These are phyloP conservation scores for Fagopyrum tataricum DNA, from an alignment of 148 eudicot genomes.

Conservation along the genomic window DNA sequence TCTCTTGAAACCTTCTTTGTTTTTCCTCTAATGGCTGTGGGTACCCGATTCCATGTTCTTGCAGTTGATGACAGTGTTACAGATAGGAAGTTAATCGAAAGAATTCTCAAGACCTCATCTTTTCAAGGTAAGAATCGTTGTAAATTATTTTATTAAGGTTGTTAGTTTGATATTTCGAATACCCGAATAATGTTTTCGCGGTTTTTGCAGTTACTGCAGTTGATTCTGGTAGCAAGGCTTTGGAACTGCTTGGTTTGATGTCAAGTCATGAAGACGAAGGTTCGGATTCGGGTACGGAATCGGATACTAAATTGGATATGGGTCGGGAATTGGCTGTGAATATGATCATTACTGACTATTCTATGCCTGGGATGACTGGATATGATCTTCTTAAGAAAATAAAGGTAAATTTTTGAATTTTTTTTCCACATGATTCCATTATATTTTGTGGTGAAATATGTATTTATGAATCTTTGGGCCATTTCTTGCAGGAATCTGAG, in stretches of 20 bases:
- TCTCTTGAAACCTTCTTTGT: neutral
- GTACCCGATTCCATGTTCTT: slow-evolving; percentile 29
- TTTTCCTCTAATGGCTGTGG: slow-evolving; percentile 10
- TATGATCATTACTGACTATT: slow-evolving; percentile 35
- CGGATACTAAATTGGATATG: neutral
- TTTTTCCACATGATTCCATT: neutral
- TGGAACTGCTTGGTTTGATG: slow-evolving; percentile 24
- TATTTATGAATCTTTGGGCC: neutral
- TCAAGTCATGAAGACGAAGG: slow-evolving; percentile 5
- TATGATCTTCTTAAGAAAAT: slow-evolving; percentile 31
- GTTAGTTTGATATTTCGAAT: neutral
- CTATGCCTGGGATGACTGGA: slow-evolving; percentile 38
- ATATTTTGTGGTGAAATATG: neutral
- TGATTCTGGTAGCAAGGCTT: slow-evolving; percentile 34
- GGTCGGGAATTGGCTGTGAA: slow-evolving; percentile 13
- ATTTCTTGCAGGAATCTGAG: slow-evolving; percentile 37
- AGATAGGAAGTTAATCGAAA: slow-evolving; percentile 31
- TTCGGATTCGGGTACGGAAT: slow-evolving; percentile 1
- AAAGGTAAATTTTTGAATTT: slow-evolving; percentile 22
- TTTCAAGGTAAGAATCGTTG: slow-evolving; percentile 24
- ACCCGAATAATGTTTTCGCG: neutral
- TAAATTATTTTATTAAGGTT: neutral
- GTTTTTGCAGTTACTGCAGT: slow-evolving; percentile 31
- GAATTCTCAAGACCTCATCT: slow-evolving; percentile 28
- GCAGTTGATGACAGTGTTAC: slow-evolving; percentile 35